Conservation (phyloP, 768 basidiomycete species). For the Suillus cothurnatus region DNA sequence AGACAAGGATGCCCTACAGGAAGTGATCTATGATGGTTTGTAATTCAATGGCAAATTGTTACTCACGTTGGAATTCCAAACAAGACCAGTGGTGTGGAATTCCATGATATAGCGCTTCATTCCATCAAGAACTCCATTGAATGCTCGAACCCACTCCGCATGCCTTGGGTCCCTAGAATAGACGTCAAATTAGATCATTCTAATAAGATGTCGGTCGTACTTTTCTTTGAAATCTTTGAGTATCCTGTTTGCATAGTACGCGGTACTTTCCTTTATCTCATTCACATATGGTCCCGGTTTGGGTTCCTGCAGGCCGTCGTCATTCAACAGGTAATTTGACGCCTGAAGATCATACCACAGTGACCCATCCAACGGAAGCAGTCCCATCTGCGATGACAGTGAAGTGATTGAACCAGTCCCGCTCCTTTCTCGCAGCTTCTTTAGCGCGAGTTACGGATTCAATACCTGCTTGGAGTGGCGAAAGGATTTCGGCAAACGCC, state of each 20-base stretch:
- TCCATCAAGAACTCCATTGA: slow-evolving; percentile 70
- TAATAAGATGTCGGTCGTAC: slow-evolving; percentile 47
- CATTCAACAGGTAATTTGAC: background rate
- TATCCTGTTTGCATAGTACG: slow-evolving; percentile 88
- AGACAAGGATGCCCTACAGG: slow-evolving; percentile 56
- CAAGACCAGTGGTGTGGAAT: slow-evolving; percentile 81
- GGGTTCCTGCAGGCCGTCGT: slow-evolving; percentile 45
- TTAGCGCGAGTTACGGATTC: slow-evolving; percentile 79
- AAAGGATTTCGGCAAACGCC: slow-evolving; percentile 57
- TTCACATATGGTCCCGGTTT: slow-evolving; percentile 81
- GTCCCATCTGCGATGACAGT: slow-evolving; percentile 82
- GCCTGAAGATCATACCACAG: slow-evolving; percentile 55
- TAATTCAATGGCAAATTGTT: background rate
- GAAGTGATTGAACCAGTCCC: slow-evolving; percentile 83
- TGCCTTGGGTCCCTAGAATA: slow-evolving; percentile 78
- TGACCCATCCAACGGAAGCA: slow-evolving; percentile 85
- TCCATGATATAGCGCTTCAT: slow-evolving; percentile 83
- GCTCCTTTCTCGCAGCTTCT: slow-evolving; percentile 76
- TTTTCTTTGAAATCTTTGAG: slow-evolving; percentile 94
- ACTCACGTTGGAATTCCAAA: slow-evolving; percentile 84
- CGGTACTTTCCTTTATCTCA: slow-evolving; percentile 83
- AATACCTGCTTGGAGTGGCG: slow-evolving; percentile 70
- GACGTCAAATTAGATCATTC: slow-evolving; percentile 11
- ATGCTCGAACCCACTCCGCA: slow-evolving; percentile 84
- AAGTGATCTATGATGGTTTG: background rate